These are phyloP conservation scores for Penicillium oxalicum DNA, from an alignment of 2,329 filamentous ascomycete genomes.

Conservation along the genomic window DNA sequence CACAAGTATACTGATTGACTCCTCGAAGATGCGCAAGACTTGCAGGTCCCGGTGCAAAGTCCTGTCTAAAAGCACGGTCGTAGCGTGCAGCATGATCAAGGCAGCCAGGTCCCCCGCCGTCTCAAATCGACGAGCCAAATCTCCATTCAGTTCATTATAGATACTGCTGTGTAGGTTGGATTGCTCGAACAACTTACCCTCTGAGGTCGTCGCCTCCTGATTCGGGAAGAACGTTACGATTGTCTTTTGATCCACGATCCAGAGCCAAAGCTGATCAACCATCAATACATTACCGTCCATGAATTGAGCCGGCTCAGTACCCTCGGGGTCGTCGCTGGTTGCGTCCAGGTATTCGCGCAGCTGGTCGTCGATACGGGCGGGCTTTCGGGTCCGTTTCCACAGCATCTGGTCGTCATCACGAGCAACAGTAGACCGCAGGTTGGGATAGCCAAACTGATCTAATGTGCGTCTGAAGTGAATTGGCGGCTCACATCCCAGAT, in stretches of 20 bases:
- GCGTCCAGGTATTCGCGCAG: constrained; percentile 39
- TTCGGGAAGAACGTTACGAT: constrained; percentile 31
- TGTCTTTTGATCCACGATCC: constrained; percentile 35
- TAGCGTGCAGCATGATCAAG: constrained; percentile 56
- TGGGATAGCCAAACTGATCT: constrained; percentile 60
- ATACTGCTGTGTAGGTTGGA: constrained; percentile 59
- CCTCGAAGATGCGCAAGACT: constrained; percentile 60
- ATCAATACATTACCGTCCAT: constrained; percentile 51
- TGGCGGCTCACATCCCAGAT: constrained; percentile 55
- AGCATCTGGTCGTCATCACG: constrained; percentile 63
- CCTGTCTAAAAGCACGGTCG: constrained; percentile 56
- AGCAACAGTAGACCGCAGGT: constrained; percentile 54
- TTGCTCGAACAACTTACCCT: constrained; percentile 37
- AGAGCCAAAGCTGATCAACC: constrained; percentile 61
- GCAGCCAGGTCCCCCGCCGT: constrained; percentile 58
- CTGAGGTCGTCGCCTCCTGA: constrained; percentile 30
- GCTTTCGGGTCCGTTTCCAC: constrained; percentile 56
- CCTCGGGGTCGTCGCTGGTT: constrained; percentile 10
- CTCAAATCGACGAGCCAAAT: constrained; percentile 57
- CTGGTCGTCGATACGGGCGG: constrained; percentile 36
- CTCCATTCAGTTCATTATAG: constrained; percentile 61
- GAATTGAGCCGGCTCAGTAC: constrained; percentile 14
- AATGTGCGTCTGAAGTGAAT: constrained; percentile 57
- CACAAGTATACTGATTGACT: constrained; percentile 59
- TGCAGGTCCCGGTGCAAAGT: constrained; percentile 57